Percentiles rank a stretch among this genome's conserved stretches.
These are phyloP conservation scores for Xylaria arbuscula DNA, from an alignment of 2,329 filamentous ascomycete species.

Conservation along the genomic window DNA sequence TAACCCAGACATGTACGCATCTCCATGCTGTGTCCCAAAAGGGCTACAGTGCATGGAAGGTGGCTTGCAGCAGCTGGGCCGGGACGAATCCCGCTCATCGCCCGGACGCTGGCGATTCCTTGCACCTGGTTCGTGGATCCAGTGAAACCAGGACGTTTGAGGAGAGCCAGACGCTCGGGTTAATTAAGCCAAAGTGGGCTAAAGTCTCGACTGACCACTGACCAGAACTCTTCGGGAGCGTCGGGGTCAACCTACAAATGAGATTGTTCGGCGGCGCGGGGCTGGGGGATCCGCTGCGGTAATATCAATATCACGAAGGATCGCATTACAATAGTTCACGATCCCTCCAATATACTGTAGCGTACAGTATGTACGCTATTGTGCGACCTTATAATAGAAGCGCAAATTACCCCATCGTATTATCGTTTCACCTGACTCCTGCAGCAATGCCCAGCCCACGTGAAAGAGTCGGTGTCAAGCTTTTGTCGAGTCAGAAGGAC, in stretches of 20 bases:
- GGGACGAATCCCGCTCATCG: constrained; percentile 36
- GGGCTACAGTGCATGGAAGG: constrained; percentile 34
- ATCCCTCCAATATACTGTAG: constrained; percentile 15
- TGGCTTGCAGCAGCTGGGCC: constrained; percentile 38
- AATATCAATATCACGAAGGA: constrained; percentile 12
- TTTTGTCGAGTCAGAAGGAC: background rate
- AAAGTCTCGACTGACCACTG: constrained; percentile 8
- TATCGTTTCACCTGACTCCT: constrained; percentile 8
- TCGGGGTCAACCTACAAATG: constrained; percentile 19
- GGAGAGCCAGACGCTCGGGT: constrained; percentile 36
- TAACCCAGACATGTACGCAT: constrained; percentile 11
- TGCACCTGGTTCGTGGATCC: constrained; percentile 40
- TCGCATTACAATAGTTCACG: constrained; percentile 1
- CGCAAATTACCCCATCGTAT: constrained; percentile 22
- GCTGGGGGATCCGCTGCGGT: constrained; percentile 6
- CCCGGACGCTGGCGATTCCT: constrained; percentile 33
- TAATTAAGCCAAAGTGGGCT: constrained; percentile 29
- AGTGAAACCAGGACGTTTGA: constrained; percentile 31
- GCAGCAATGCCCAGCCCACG: constrained; percentile 12
- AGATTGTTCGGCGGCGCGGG: constrained; percentile 6
- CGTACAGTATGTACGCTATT: constrained; percentile 23
- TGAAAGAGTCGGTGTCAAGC: constrained; percentile 12
- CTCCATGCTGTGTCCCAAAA: constrained; percentile 20
- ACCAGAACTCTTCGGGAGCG: constrained; percentile 17
- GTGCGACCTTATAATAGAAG: constrained; percentile 13